Percentiles rank a stretch among this genome's conserved stretches.
phyloP scores from a whole-genome alignment of 1,284 basidiomycete species.

The Cryptococcus wingfieldii region DNA sequence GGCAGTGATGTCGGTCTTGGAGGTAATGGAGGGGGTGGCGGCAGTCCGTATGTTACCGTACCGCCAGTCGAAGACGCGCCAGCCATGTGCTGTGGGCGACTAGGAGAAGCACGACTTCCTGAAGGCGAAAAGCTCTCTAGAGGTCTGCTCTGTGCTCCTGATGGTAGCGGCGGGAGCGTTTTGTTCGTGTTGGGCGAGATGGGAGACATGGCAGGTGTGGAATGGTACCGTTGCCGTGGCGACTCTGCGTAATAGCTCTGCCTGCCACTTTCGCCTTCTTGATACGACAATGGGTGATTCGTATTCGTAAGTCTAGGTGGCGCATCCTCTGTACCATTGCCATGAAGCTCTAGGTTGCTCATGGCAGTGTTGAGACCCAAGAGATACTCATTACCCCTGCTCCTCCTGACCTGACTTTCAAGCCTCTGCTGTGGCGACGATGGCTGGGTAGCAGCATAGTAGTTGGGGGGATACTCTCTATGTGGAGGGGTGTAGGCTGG shows the following conservation, averaged over 20 bases:
- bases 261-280: background rate
- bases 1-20: slow-evolving; percentile 3
- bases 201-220: background rate
- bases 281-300: background rate
- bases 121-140: background rate
- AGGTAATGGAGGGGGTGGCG: background rate
- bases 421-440: background rate
- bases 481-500: too few relatives aligned
- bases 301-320: background rate
- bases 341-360: slow-evolving; percentile 1
- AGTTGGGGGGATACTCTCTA: too few relatives aligned
- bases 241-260: too few relatives aligned
- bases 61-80: background rate
- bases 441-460: background rate
- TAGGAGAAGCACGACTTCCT: background rate
- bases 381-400: slow-evolving; percentile 9
- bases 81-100: background rate
- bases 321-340: background rate
- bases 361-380: slow-evolving; percentile 6
- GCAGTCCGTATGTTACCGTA: background rate
- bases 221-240: too few relatives aligned
- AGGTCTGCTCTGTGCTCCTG: background rate
- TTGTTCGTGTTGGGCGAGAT: slow-evolving; percentile 9
- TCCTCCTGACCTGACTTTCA: background rate
- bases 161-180: slow-evolving; percentile 11